Percentiles rank a stretch among this genome's conserved stretches.
Conservation (phyloP, 352 stramenopile species). For the Phytopythium oedochilum region DNA sequence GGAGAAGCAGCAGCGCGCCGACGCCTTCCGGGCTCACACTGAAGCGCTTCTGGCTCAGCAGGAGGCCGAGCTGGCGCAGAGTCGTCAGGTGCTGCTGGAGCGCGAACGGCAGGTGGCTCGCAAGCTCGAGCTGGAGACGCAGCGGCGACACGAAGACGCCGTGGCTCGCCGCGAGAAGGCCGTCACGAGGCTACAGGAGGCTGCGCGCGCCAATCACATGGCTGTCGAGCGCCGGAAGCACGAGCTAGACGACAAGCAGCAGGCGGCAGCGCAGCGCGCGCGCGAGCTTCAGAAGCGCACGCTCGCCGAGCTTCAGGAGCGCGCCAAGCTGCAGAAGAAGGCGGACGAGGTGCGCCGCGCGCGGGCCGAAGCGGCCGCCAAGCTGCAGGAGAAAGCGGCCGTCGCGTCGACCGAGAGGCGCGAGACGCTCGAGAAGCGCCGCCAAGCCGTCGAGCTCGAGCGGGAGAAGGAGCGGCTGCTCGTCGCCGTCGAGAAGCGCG, state of each 20-base stretch:
- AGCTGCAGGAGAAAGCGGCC: slow-evolving; percentile 34
- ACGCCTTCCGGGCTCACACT: slow-evolving; percentile 64
- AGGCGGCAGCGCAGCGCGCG: slow-evolving; percentile 33
- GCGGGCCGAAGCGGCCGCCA: slow-evolving; percentile 44
- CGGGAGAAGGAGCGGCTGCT: slow-evolving; percentile 44
- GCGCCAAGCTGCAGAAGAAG: slow-evolving; percentile 50
- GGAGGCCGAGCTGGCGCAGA: slow-evolving; percentile 43
- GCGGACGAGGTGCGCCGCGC: slow-evolving; percentile 64
- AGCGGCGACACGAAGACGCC: slow-evolving; percentile 47
- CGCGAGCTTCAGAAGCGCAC: slow-evolving; percentile 64
- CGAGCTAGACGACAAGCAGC: slow-evolving; percentile 60
- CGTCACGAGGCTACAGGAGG: slow-evolving; percentile 47
- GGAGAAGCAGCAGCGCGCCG: slow-evolving; percentile 56
- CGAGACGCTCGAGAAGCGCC: slow-evolving; percentile 19
- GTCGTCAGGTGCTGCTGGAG: slow-evolving; percentile 51
- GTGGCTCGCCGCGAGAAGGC: slow-evolving; percentile 48
- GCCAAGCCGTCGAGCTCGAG: slow-evolving; percentile 28
- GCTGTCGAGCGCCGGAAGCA: slow-evolving; percentile 50
- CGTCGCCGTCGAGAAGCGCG: slow-evolving; percentile 44
- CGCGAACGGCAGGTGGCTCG: slow-evolving; percentile 52
- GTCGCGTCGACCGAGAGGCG: slow-evolving; percentile 19
- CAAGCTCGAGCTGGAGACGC: slow-evolving; percentile 57
- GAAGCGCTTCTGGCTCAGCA: slow-evolving; percentile 60
- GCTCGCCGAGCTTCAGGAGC: slow-evolving; percentile 51
- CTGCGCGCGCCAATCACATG: slow-evolving; percentile 52